These are phyloP conservation scores for Chlorella variabilis DNA, from an alignment of 163 green algal species.

Conservation along the genomic window DNA sequence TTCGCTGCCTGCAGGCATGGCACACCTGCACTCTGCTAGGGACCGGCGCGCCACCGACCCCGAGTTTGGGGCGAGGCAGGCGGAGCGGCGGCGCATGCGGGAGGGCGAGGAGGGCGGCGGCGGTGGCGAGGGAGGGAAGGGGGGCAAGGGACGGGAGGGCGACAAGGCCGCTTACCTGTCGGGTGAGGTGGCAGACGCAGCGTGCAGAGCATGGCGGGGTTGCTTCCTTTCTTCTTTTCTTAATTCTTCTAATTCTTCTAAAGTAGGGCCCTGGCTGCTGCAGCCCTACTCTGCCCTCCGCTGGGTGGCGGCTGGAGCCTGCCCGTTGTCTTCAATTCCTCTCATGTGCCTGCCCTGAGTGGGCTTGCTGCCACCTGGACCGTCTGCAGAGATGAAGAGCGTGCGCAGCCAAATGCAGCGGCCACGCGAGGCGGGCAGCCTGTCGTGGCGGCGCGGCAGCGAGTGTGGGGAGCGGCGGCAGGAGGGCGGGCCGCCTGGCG, in stretches of 20 bases:
- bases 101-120: constrained; percentile 5
- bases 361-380: too few relatives aligned
- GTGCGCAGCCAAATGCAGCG: constrained; percentile 53
- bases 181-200: constrained; percentile 22
- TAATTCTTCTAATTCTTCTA: too few relatives aligned
- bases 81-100: constrained; percentile 17
- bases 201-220: too few relatives aligned
- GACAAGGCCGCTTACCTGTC: constrained; percentile 50
- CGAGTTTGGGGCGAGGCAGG: constrained; percentile 25
- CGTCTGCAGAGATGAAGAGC: constrained; percentile 42
- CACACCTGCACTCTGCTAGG: constrained; percentile 65
- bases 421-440: constrained; percentile 25
- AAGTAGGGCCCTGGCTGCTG: too few relatives aligned
- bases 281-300: too few relatives aligned
- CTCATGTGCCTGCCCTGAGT: too few relatives aligned
- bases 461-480: background rate
- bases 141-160: background rate
- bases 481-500: background rate
- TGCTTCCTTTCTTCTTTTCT: background rate
- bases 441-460: constrained; percentile 13
- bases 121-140: background rate
- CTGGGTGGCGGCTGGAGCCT: too few relatives aligned
- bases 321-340: too few relatives aligned
- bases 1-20: constrained; percentile 48
- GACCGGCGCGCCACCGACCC: constrained; percentile 45